Evolutionary conservation across 78 protist species (phyloP), one percentile per base, ranked within the genome.

Genomic region (Dictyostelium intermedium): DNA sequence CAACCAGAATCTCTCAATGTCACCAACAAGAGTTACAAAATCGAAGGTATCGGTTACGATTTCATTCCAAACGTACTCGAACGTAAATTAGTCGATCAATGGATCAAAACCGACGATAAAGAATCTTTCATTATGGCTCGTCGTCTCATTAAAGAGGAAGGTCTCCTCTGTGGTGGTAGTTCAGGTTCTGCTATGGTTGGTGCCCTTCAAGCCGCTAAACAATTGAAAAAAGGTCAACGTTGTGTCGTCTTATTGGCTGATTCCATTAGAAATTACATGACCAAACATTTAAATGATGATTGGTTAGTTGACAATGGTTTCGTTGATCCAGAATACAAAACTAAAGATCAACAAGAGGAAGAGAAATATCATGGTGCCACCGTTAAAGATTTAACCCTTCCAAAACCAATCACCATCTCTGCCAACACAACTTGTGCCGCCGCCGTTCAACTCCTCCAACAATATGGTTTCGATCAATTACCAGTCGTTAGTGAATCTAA

Each of bases 21-120:
- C 16, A 30, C 85, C 11, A 63, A 41, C 34, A 76, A 18, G 11
- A 77, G 83, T 32, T 78, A 91, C 97, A 95, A 95, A 96, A 97
- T 98, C 37, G 98, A 98, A 85, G 99, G 99, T 72, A 98, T 98
- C n/a, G 99, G 99, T 70, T 96, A 98, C 87, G 99, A 96, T 83
- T 98, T 98, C 63, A 96, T 98, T 53, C 99, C 99, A 43, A 32
- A 37, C 1, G 97, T 96, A 8, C 82, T 96, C 53, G 98, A 97
- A 43, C 95, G 97, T 37, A 3, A 27, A n/a, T 7, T 96, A 2
- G 89, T 97, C n/a, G 97, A 96, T 95, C 16, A 72, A 63, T 98
- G 99, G 99, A 14, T 91, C 92, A 98, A 98, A 96, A 56, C 97
- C 35, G 84, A 77, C 5, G 99, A 98, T 83, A 11, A 27, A 7